These are phyloP conservation scores for Russula ochroleuca DNA, from an alignment of 768 basidiomycete species.

Conservation along the genomic window DNA sequence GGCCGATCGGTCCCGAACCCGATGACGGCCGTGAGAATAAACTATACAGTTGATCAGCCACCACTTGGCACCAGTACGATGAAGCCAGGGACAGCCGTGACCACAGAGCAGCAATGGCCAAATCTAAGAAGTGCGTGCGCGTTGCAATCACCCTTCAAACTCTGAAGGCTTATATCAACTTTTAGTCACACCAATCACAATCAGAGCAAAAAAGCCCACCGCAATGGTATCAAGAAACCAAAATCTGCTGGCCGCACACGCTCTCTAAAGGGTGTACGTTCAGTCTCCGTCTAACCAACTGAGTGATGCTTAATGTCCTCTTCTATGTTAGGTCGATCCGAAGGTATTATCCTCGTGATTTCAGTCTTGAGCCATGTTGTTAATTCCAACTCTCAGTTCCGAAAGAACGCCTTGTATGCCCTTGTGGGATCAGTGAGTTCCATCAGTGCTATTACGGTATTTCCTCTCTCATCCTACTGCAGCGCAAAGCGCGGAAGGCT, in stretches of 20 bases:
- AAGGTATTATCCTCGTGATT: constrained; percentile 47
- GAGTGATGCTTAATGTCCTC: constrained; percentile 12
- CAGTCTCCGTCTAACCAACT: constrained; percentile 48
- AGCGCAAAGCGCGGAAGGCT: constrained; percentile 68
- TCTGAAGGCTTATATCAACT: constrained; percentile 12
- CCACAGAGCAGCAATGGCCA: constrained; percentile 64
- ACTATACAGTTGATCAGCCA: constrained; percentile 36
- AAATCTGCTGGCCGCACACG: constrained; percentile 59
- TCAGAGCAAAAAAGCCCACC: constrained; percentile 95
- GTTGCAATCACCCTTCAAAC: constrained; percentile 16
- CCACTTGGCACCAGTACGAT: background rate
- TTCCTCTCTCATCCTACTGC: constrained; percentile 16
- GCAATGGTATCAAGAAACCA: constrained; percentile 93
- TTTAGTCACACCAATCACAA: constrained; percentile 89
- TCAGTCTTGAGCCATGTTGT: background rate
- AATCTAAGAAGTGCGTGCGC: constrained; percentile 87
- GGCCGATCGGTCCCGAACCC: constrained; percentile 15
- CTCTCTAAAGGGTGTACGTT: constrained; percentile 90
- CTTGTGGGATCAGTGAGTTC: constrained; percentile 66
- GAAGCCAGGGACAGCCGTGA: constrained; percentile 12
- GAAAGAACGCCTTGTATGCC: constrained; percentile 73
- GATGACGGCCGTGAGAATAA: constrained; percentile 10
- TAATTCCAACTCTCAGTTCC: constrained; percentile 53
- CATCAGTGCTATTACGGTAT: background rate
- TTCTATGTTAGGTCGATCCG: constrained; percentile 62